Evolutionary conservation across 164 flowering plant genomes (phyloP), one percentile per base, ranked within the genome.

Genomic region (Magnolia officinalis): DNA sequence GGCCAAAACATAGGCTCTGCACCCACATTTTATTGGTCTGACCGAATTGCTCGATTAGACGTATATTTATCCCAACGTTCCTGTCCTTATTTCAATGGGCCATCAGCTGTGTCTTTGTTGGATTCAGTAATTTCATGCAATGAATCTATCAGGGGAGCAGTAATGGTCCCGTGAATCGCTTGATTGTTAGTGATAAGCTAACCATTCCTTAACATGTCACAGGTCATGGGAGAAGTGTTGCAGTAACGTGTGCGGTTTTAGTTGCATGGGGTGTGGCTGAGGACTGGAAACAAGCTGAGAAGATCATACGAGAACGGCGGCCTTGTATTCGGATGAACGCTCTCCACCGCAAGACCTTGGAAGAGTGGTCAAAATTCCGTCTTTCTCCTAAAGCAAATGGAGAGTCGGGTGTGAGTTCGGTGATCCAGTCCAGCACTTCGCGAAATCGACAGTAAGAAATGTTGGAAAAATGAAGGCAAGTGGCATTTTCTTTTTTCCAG

Each of bases 221-320:
- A 93, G 98, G 98, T 75, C 98, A 93, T 86, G 98, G 99, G 58
- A 87, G 99, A 87, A 95, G 99, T 80, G 98, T 95, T 75, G 86
- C 93, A 50, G 96, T 95, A 70, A 83, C 76, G 82, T 92, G 97
- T 81, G 98, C 99, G 1, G 77, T 92, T 63, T 75, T 93, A 74
- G 98, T 95, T 78, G 92, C 93, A 71, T 83, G 92, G 52, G 96
- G 90, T 1, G 77, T 90, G 63, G 95, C 85, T 19, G 94, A 90
- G 51, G 94, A 92, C 72, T 95, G 98, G 98, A 95, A 92, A 79
- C 78, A 67, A 52, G 95, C 96, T 3, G 99, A 91, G 85, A 87
- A 81, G 79, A 71, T 88, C 50, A 88, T 92, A 37, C 74, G 75
- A 77, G 87, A 86, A 77, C 85, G 75, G 73, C 83, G 98, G 29